Evolutionary conservation across 2,329 filamentous ascomycete genomes (phyloP).

Genomic region (Colletotrichum lindemuthianum): DNA sequence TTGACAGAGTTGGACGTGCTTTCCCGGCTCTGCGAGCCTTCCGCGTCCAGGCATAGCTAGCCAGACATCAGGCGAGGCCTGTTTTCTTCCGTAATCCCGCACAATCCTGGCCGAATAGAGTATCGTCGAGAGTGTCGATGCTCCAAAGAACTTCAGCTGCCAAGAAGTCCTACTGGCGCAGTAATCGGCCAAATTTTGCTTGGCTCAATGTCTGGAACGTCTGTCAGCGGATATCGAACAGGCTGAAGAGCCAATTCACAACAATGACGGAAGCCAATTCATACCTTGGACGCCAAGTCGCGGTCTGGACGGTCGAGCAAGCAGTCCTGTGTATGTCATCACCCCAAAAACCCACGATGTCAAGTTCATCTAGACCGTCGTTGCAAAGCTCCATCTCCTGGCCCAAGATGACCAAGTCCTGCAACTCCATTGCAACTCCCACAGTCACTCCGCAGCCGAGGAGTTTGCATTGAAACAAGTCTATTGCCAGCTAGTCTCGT

Average conservation of each 20-base stretch:
- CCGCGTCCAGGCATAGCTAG: neutral
- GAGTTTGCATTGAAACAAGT: conserved; percentile 16
- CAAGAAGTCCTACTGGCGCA: neutral
- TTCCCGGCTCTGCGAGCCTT: no score
- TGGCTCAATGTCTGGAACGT: neutral
- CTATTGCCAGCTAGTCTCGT: conserved; percentile 25
- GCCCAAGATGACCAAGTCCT: neutral
- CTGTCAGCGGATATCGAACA: neutral
- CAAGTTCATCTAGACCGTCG: no score
- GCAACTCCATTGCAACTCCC: neutral
- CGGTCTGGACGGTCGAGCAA: no score
- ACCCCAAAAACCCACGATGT: no score
- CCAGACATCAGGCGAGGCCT: neutral
- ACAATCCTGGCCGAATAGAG: neutral
- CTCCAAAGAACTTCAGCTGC: neutral
- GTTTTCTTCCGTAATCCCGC: neutral
- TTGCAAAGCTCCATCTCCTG: neutral
- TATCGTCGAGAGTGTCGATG: neutral
- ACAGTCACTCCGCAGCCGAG: neutral
- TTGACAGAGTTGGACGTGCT: no score
- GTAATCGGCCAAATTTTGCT: neutral
- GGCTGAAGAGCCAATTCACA: neutral
- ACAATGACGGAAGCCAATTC: neutral
- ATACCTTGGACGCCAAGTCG: neutral
- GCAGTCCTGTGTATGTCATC: no score